phyloP scores from a whole-genome alignment of 768 basidiomycete species.

The Trametes villosa region DNA sequence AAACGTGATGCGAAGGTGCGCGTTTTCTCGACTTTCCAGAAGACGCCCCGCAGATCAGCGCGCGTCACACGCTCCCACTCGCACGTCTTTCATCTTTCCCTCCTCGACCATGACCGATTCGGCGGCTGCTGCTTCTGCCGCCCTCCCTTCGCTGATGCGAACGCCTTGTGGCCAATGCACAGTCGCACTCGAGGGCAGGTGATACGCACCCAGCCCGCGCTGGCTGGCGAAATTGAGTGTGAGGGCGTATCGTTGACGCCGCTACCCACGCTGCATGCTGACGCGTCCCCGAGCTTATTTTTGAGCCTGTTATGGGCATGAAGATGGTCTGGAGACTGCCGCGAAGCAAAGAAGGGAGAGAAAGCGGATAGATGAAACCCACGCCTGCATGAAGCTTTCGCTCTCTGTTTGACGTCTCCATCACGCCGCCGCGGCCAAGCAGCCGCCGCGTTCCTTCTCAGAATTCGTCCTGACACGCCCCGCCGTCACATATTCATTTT shows the following conservation, averaged over 20 bases:
- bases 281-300: constrained; percentile 10
- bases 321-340: background rate
- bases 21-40: constrained; percentile 20
- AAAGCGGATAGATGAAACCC: constrained; percentile 15
- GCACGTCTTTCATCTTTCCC: constrained; percentile 17
- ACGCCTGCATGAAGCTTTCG: background rate
- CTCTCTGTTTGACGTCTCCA: constrained; percentile 7
- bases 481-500: background rate
- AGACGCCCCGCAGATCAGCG: constrained; percentile 18
- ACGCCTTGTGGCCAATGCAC: background rate
- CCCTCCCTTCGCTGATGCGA: background rate
- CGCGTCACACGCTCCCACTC: constrained; percentile 9
- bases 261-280: background rate
- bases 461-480: background rate
- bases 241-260: background rate
- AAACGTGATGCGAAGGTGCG: constrained; percentile 17
- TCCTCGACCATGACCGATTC: constrained; percentile 13
- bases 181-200: background rate
- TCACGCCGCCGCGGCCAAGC: constrained; percentile 2
- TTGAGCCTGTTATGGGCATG: background rate
- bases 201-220: background rate
- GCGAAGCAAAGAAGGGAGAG: constrained; percentile 6
- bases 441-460: background rate
- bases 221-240: background rate
- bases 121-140: background rate